Percentiles rank a stretch among this genome's conserved stretches.
Evolutionary conservation across 306 rosid genomes (phyloP).

Genomic region (Citrullus amarus): DNA sequence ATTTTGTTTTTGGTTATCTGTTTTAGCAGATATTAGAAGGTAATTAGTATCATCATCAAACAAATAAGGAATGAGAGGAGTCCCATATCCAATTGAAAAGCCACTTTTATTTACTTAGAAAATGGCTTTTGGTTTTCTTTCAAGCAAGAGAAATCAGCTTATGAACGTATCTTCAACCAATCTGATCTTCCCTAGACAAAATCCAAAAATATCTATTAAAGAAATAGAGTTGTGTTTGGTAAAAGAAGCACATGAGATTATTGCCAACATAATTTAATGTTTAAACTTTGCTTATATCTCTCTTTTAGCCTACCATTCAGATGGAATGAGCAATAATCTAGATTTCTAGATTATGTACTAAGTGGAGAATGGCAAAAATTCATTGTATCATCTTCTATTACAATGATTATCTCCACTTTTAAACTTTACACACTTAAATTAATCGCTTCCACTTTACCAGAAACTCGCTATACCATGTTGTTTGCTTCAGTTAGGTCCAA

Average conservation of each 20-base stretch:
- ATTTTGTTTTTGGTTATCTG: not conserved
- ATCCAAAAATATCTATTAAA: conserved; percentile 1
- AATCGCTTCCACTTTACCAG: not conserved
- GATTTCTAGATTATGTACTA: not conserved
- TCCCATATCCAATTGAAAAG: not conserved
- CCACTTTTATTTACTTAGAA: not conserved
- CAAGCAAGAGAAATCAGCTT: not conserved
- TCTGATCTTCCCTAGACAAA: not conserved
- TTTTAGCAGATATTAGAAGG: not conserved
- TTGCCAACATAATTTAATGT: not conserved
- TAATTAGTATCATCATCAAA: not conserved
- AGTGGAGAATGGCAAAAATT: not conserved
- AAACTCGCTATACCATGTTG: not conserved
- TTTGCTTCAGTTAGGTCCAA: conserved; percentile 2
- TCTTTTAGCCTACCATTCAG: conserved; percentile 10
- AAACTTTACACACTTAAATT: not conserved
- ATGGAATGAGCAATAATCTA: not conserved
- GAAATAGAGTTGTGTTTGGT: conserved; percentile 1
- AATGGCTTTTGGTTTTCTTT: not conserved
- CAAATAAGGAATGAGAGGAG: not conserved
- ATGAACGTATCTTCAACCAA: not conserved
- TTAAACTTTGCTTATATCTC: not conserved
- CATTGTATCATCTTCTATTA: not conserved
- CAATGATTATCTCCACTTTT: conserved; percentile 5
- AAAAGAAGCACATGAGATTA: not conserved